Base-by-base conservation (phyloP, 805 yeast genomes). In the Ogataea parapolymorpha region DNA sequence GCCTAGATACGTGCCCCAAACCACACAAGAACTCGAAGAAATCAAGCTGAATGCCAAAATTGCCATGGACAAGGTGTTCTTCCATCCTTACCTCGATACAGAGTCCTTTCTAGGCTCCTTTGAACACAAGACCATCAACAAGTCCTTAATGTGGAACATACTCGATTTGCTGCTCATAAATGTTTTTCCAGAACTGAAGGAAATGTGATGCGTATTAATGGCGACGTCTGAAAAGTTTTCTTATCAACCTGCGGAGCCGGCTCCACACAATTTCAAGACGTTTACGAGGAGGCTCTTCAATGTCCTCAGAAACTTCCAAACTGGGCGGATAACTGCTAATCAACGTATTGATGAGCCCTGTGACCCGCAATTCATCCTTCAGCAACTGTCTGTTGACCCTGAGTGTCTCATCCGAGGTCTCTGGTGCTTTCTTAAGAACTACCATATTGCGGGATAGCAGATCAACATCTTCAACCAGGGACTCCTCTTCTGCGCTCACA, bases 91-190 rank as follows among this genome's bases (percentile, higher is more conserved):
- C 2, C 3, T 17, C 3, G 48, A 51, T 9, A 23, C 53, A 55
- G 43, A 54, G 11, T 26, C 24, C 5, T 61, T 74, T 26, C 45
- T 70, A 24, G 56, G 61, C 17, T 45, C 61, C 7, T 66, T 70
- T 32, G 55, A 59, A 12, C 59, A 68, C 34, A 64, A 63, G 37
- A 48, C 61, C 8, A 59, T 74, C 32, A 76, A 75, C 53, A 69
- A 71, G 48, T 61, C 70, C 14, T 51, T 77, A 37, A 42, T 71
- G 5, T 66, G 68, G 55, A 64, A 61, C 30, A 16, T 75, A 0
- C 14, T 73, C 26, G 80, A 76, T 48, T 58, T 71, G 29, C 12
- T 71, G 0, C 49, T 75, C 6, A 54, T 67, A 10, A 61, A 65
- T 39, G 22, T 70, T 15, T 59, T 68, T 35, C 74, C 75, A 1